Base-by-base conservation (phyloP, 2,329 filamentous ascomycete species). In the Xylariaceae sp. region DNA sequence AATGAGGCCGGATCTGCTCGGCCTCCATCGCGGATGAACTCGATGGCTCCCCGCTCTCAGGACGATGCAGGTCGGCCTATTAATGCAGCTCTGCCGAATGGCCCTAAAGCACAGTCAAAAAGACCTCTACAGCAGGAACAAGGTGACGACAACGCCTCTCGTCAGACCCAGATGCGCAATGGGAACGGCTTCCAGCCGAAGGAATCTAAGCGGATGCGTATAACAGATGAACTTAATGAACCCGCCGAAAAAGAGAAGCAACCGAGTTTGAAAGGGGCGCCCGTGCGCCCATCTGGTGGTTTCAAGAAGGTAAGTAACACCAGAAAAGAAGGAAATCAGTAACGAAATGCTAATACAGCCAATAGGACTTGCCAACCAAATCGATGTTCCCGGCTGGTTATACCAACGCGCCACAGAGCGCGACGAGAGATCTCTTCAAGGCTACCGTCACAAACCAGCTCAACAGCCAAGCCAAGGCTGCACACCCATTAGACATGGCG, bases 131-230 rank as follows among this genome's bases (percentile, higher is more conserved):
- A 86, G n/a, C 76, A 81, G 47, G 83, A 89, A 30, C 76, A 81
- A 6, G 81, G 80, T 30, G 82, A 86, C 15, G 81, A 85, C 30
- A 73, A 76, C 29, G 72, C 76, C 16, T 76, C 76, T 45, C 73
- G 79, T 15, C 79, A 82, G 37, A 69, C 69, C 3, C 72, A 70
- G 10, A 66, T 72, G 11, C 81, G 84, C 37, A 77, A 78, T 27
- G 81, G 81, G 13, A 79, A 84, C n/a, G 78, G 82, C 8, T 86
- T 89, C 62, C 84, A 89, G 66, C 75, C 82, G 18, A 82, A 84
- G 60, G 91, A 96, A 46, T 79, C 82, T 18, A 97, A 96, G 77
- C 84, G 92, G 52, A 83, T 91, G 61, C 88, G 87, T 68, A 94
- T 87, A 46, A 85, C 88, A 35, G 88, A 93, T 45, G 82, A 85